Conservation (phyloP, 2,329 filamentous ascomycete species). For the Dactylellina parvicollis region DNA sequence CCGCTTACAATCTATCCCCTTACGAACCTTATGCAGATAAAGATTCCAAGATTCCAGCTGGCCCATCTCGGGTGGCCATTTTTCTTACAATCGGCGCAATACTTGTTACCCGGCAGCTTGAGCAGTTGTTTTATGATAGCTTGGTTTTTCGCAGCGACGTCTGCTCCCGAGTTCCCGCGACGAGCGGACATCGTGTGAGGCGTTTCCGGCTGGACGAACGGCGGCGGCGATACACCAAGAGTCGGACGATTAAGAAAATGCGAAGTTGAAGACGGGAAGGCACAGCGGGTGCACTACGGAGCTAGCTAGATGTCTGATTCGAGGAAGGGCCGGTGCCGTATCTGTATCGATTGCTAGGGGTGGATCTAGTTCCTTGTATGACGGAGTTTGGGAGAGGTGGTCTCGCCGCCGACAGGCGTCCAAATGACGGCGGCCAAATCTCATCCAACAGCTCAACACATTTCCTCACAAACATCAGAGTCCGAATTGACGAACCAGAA, state of each 20-base stretch:
- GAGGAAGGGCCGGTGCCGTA: background rate
- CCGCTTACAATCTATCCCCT: background rate
- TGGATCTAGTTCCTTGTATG: constrained; percentile 23
- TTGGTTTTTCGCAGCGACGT: constrained; percentile 91
- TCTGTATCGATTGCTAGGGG: background rate
- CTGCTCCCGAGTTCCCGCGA: constrained; percentile 76
- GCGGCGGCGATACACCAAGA: background rate
- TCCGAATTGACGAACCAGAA: too few species aligned
- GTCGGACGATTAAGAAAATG: background rate
- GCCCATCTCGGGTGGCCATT: constrained; percentile 99
- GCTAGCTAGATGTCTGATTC: background rate
- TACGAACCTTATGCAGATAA: constrained; percentile 83
- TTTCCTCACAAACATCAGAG: background rate
- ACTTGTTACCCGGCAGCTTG: constrained; percentile 94
- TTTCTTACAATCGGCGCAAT: constrained; percentile 97
- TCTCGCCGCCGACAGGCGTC: constrained; percentile 44
- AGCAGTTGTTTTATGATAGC: constrained; percentile 92
- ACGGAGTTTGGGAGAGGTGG: constrained; percentile 49
- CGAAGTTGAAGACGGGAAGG: background rate
- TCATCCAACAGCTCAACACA: constrained; percentile 29
- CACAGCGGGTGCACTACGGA: background rate
- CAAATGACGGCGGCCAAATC: constrained; percentile 23
- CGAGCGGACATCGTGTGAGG: constrained; percentile 76
- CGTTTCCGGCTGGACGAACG: background rate
- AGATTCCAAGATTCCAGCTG: constrained; percentile 97